These are phyloP conservation scores for Pugionium dolabratum DNA, from an alignment of 345 rosid species.

Conservation along the genomic window DNA sequence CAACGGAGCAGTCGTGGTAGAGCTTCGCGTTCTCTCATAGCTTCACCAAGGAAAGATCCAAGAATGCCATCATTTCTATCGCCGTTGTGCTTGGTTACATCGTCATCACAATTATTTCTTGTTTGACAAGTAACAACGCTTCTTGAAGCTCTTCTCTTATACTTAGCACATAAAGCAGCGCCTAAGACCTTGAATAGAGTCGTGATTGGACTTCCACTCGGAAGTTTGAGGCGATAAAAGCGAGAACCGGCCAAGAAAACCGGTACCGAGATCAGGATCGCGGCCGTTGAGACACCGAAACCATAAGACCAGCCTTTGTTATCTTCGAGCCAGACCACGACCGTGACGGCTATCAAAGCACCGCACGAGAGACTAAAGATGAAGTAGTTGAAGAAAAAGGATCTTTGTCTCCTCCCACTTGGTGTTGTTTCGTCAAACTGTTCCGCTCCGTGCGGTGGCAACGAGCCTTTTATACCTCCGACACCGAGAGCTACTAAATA, in stretches of 20 bases:
- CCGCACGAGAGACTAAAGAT: conserved; percentile 82
- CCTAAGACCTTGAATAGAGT: conserved; percentile 68
- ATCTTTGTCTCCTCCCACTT: conserved; percentile 77
- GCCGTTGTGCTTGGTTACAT: conserved; percentile 11
- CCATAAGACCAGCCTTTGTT: conserved; percentile 96
- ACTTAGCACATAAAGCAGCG: conserved; percentile 51
- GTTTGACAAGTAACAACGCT: conserved; percentile 46
- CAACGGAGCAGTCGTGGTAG: conserved; percentile 47
- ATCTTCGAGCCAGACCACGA: conserved; percentile 94
- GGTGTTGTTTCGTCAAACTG: conserved; percentile 76
- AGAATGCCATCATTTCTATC: conserved; percentile 29
- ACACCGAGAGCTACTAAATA: conserved; percentile 87
- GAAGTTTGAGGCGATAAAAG: conserved; percentile 64
- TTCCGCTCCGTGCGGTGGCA: conserved; percentile 92
- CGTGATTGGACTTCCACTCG: conserved; percentile 76
- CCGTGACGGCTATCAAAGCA: conserved; percentile 82
- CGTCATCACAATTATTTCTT: conserved; percentile 38
- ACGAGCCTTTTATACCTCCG: conserved; percentile 94
- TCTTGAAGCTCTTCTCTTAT: conserved; percentile 41
- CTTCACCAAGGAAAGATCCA: conserved; percentile 52
- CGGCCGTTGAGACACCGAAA: conserved; percentile 67
- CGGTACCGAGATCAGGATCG: conserved; percentile 70
- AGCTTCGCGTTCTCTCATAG: conserved; percentile 34
- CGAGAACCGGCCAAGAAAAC: conserved; percentile 74
- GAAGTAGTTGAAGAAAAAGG: conserved; percentile 82